A percentile compares a stretch with the other conserved stretches of the same genome.
Conservation (phyloP, 2,329 filamentous ascomycete genomes). For the Knufia fluminis region DNA sequence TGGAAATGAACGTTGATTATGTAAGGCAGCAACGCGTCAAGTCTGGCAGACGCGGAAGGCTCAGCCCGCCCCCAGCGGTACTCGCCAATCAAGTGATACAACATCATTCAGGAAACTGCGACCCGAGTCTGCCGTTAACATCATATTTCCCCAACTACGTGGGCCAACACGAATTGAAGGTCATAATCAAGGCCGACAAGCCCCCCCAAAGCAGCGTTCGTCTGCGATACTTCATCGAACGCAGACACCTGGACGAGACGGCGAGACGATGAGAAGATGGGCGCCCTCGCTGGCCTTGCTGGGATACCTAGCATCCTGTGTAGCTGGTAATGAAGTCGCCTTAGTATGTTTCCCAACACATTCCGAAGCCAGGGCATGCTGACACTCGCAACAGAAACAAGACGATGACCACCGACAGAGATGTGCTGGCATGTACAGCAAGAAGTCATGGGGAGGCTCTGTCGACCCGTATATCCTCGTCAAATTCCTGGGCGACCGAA, state of each 20-base stretch:
- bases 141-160: too few relatives aligned
- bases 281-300: slow-evolving; percentile 20
- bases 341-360: slow-evolving; percentile 29
- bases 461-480: slow-evolving; percentile 82
- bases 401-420: slow-evolving; percentile 64
- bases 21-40: neutral
- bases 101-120: neutral
- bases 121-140: neutral
- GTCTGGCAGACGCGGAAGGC: neutral
- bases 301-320: slow-evolving; percentile 20
- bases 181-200: too few relatives aligned
- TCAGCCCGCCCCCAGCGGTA: neutral
- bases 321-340: slow-evolving; percentile 38
- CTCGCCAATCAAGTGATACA: neutral
- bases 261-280: slow-evolving; percentile 18
- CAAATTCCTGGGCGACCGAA: slow-evolving; percentile 55
- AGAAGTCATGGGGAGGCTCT: slow-evolving; percentile 75
- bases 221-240: neutral
- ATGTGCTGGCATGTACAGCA: slow-evolving; percentile 92
- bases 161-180: too few relatives aligned
- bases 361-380: slow-evolving; percentile 6
- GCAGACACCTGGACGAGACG: neutral
- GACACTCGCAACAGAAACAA: slow-evolving; percentile 51
- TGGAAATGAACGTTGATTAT: neutral
- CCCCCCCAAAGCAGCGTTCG: too few relatives aligned